A percentile compares a stretch with the other conserved stretches of the same genome.
These are phyloP conservation scores for Besnoitia besnoiti DNA, from an alignment of 169 alveolate genomes.

Conservation along the genomic window DNA sequence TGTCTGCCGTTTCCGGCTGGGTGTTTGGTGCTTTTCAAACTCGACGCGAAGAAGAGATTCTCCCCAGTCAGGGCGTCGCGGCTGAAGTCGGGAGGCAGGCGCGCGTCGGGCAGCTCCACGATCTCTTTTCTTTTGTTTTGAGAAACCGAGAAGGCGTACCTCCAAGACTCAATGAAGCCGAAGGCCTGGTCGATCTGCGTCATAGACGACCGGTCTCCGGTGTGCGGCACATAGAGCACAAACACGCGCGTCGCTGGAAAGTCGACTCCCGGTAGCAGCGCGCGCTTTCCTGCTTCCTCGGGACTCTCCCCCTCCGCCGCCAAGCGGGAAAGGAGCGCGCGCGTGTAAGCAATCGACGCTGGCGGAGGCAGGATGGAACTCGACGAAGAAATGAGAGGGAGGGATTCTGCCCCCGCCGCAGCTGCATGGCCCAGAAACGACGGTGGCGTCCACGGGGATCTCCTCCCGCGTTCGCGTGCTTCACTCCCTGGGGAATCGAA, in stretches of 20 bases:
- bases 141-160: not conserved
- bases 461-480: not conserved
- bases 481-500: not conserved
- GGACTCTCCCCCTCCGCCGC: not conserved
- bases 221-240: not conserved
- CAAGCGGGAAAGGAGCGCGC: not conserved
- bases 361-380: not conserved
- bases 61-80: not conserved
- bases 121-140: not conserved
- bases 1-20: not conserved
- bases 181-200: conserved; percentile 22
- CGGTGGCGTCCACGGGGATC: too few relatives aligned
- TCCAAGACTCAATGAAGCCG: conserved; percentile 28
- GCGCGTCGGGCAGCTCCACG: not conserved
- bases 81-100: conserved; percentile 27
- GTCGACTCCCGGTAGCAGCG: not conserved
- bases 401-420: too few relatives aligned
- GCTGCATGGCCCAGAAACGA: too few relatives aligned
- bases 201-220: not conserved
- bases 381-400: not conserved
- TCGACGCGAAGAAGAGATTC: not conserved
- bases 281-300: not conserved
- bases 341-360: not conserved
- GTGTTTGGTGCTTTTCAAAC: not conserved
- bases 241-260: not conserved